These are phyloP conservation scores for Berkeleyomyces basicola DNA, from an alignment of 2,329 filamentous ascomycete species.

Conservation along the genomic window DNA sequence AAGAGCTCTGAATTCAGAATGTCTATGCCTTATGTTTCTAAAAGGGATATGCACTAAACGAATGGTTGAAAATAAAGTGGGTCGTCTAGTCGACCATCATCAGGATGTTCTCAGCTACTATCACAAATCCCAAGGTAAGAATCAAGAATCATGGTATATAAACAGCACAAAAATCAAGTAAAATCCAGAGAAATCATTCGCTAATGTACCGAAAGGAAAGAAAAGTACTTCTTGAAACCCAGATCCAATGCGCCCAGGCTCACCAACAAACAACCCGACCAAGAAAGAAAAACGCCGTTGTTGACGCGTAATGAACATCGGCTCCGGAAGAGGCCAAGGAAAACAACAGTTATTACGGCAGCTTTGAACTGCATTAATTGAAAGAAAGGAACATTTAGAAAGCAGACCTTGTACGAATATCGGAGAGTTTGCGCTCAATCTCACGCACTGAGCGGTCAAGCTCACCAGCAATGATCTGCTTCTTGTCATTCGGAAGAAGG, in stretches of 20 bases:
- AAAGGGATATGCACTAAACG: neutral
- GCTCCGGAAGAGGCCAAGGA: neutral
- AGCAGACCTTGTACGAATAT: slow-evolving; percentile 41
- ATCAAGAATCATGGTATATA: slow-evolving; percentile 9
- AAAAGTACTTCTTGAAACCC: slow-evolving; percentile 2
- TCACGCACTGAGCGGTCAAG: slow-evolving; percentile 79
- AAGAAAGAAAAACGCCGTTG: neutral
- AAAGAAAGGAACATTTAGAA: slow-evolving; percentile 32
- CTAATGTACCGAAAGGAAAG: neutral
- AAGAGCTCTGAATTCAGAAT: neutral
- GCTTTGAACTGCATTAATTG: neutral
- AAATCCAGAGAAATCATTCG: slow-evolving; percentile 3
- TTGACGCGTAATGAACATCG: slow-evolving; percentile 2
- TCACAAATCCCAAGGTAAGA: neutral
- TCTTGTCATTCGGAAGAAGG: slow-evolving; percentile 69
- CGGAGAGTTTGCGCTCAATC: slow-evolving; percentile 89
- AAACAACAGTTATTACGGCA: neutral
- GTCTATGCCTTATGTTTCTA: neutral
- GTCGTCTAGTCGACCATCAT: neutral
- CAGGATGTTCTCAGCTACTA: neutral
- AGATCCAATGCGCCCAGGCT: slow-evolving; percentile 7
- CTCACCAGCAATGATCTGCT: slow-evolving; percentile 87
- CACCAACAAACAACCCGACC: slow-evolving; percentile 10
- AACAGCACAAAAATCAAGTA: slow-evolving; percentile 3
- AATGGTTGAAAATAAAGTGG: neutral